Evolutionary conservation across 257 asterid species (phyloP).

Genomic region (Eucommia ulmoides): DNA sequence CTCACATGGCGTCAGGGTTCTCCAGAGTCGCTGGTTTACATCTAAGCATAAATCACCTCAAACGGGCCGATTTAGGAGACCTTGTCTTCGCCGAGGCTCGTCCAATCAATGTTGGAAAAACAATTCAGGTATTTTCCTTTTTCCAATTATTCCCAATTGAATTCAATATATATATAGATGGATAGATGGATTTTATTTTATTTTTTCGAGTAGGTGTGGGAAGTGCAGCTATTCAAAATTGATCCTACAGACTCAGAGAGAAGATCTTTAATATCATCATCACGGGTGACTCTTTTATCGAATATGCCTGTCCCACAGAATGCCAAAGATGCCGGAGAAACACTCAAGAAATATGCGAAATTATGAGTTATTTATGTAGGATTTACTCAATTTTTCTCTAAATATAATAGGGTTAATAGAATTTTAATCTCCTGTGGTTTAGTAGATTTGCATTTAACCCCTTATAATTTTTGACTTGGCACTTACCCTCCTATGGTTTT

Average conservation of each 20-base stretch:
- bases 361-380: slow-evolving; percentile 17
- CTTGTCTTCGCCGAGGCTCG: slow-evolving; percentile 58
- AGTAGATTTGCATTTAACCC: too few species aligned
- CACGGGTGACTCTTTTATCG: slow-evolving; percentile 65
- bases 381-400: background rate
- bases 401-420: too few species aligned
- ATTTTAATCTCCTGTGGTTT: too few species aligned
- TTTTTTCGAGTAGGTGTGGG: slow-evolving; percentile 45
- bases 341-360: slow-evolving; percentile 49
- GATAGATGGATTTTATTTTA: background rate
- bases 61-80: slow-evolving; percentile 64
- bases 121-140: slow-evolving; percentile 39
- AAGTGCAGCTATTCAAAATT: slow-evolving; percentile 48
- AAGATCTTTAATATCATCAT: slow-evolving; percentile 40
- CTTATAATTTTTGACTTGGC: too few species aligned
- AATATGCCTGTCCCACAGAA: slow-evolving; percentile 56
- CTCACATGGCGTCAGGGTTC: slow-evolving; percentile 31
- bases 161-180: background rate
- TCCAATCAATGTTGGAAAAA: slow-evolving; percentile 51
- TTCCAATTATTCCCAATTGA: background rate
- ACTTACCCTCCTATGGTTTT: too few species aligned
- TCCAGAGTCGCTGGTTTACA: slow-evolving; percentile 32
- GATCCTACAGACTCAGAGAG: slow-evolving; percentile 20
- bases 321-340: slow-evolving; percentile 32
- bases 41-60: slow-evolving; percentile 34